Conservation (phyloP, 192 early-diverging fungal genomes). For the Podila clonocystis region DNA sequence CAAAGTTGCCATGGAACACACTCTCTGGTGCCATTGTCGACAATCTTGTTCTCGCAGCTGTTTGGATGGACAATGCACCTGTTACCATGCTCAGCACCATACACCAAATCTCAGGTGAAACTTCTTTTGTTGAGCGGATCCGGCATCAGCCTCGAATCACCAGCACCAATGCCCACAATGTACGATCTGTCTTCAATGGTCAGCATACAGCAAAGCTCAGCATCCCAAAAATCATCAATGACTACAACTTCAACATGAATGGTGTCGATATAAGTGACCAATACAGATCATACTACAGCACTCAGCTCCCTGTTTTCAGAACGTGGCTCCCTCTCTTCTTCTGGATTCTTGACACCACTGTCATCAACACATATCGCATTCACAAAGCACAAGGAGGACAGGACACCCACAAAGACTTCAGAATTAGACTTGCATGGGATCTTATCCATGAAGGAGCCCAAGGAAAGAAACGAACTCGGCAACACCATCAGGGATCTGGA, state of each 20-base stretch:
- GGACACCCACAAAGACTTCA: slow-evolving; percentile 5
- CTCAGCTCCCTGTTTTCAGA: slow-evolving; percentile 6
- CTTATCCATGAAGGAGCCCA: neutral
- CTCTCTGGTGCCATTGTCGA: slow-evolving; percentile 25
- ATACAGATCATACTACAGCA: slow-evolving; percentile 19
- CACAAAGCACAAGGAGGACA: neutral
- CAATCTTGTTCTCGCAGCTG: slow-evolving; percentile 16
- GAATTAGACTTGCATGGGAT: slow-evolving; percentile 16
- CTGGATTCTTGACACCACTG: slow-evolving; percentile 21
- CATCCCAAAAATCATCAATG: slow-evolving; percentile 25
- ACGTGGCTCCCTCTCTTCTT: slow-evolving; percentile 36
- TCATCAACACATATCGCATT: slow-evolving; percentile 9
- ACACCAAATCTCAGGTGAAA: slow-evolving; percentile 13
- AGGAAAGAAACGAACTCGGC: neutral
- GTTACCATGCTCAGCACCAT: slow-evolving; percentile 51
- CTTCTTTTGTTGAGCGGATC: slow-evolving; percentile 1
- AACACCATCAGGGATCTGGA: neutral
- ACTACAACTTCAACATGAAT: slow-evolving; percentile 43
- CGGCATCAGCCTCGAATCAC: slow-evolving; percentile 15
- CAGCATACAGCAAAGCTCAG: neutral
- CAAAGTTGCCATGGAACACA: slow-evolving; percentile 7
- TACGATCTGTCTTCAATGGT: slow-evolving; percentile 15
- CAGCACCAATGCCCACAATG: slow-evolving; percentile 14
- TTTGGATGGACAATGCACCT: slow-evolving; percentile 45
- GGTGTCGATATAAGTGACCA: slow-evolving; percentile 33